phyloP scores from a whole-genome alignment of 129 eudicot genomes.

The Mikania micrantha region DNA sequence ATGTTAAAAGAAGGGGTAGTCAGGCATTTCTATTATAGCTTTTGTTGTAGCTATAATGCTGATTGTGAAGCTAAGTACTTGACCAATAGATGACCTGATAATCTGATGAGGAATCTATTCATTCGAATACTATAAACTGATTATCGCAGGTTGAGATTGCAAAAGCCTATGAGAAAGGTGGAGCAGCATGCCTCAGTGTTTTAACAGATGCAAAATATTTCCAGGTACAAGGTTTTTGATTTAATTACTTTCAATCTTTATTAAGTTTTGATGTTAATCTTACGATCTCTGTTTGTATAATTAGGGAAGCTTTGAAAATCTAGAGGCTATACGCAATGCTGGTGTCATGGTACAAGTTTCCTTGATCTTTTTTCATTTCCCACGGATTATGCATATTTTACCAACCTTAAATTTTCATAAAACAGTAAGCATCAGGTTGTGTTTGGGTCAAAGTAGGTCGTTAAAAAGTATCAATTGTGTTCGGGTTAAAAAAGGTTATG shows the following conservation, averaged over 20 bases:
- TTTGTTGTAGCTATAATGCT: neutral
- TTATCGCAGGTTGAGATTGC: slow-evolving; percentile 76
- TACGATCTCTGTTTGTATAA: slow-evolving; percentile 16
- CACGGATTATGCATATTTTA: neutral
- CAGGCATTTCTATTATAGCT: neutral
- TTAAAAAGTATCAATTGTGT: neutral
- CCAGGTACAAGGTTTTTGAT: slow-evolving; percentile 43
- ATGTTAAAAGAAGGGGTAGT: neutral
- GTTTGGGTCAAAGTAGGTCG: too few species aligned
- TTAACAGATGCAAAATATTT: slow-evolving; percentile 82
- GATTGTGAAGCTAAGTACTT: neutral
- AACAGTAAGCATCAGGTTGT: too few species aligned
- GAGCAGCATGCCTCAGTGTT: slow-evolving; percentile 97
- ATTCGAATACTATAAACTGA: neutral
- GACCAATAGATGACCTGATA: neutral
- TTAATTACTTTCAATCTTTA: neutral
- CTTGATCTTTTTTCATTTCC: neutral
- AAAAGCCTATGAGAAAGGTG: slow-evolving; percentile 93
- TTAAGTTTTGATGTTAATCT: neutral
- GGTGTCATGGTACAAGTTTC: slow-evolving; percentile 62
- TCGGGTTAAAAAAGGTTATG: neutral
- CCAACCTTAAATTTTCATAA: neutral
- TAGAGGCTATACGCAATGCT: slow-evolving; percentile 67
- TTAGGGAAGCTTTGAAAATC: slow-evolving; percentile 86
- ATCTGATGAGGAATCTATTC: neutral